A percentile compares a stretch with the other conserved stretches of the same genome.
These are phyloP conservation scores for Metarhizium humberi DNA, from an alignment of 2,329 filamentous ascomycete genomes.

Conservation along the genomic window DNA sequence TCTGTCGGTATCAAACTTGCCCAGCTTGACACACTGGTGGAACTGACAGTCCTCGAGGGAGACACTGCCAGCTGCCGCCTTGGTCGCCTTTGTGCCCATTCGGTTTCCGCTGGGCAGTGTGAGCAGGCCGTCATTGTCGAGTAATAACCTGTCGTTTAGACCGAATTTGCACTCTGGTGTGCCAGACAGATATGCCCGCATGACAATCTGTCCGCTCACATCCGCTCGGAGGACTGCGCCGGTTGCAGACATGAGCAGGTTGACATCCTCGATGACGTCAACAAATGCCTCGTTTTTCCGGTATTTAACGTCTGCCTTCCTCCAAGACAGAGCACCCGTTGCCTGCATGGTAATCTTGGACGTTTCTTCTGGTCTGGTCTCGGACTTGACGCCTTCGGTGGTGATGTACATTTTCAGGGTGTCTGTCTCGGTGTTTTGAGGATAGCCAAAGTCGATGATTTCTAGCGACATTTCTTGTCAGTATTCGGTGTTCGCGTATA, in stretches of 20 bases:
- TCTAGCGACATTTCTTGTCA: slow-evolving; percentile 43
- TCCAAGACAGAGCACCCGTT: slow-evolving; percentile 92
- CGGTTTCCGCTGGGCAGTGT: slow-evolving; percentile 65
- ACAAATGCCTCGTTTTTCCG: slow-evolving; percentile 99
- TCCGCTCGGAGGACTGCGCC: slow-evolving; percentile 91
- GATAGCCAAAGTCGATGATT: slow-evolving; percentile 97
- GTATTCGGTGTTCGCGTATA: not conserved
- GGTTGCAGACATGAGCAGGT: slow-evolving; percentile 96
- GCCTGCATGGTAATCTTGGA: slow-evolving; percentile 99
- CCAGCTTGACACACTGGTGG: slow-evolving; percentile 96
- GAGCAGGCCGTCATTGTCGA: slow-evolving; percentile 66
- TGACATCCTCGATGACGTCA: slow-evolving; percentile 98
- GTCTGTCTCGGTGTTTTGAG: slow-evolving; percentile 97
- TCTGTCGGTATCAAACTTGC: slow-evolving; percentile 91
- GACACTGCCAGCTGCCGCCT: slow-evolving; percentile 89
- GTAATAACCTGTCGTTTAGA: slow-evolving; percentile 84
- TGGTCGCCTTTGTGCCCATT: slow-evolving; percentile 78
- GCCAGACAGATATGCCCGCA: slow-evolving; percentile 94
- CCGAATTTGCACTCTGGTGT: slow-evolving; percentile 99
- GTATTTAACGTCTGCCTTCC: slow-evolving; percentile 95
- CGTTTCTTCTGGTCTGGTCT: slow-evolving; percentile 77
- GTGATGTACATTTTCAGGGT: slow-evolving; percentile 99
- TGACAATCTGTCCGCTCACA: slow-evolving; percentile 94
- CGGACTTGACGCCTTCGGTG: slow-evolving; percentile 95
- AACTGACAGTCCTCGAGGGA: slow-evolving; percentile 97